Conservation (phyloP, 2,329 filamentous ascomycete genomes). For the Cytospora schulzeri region DNA sequence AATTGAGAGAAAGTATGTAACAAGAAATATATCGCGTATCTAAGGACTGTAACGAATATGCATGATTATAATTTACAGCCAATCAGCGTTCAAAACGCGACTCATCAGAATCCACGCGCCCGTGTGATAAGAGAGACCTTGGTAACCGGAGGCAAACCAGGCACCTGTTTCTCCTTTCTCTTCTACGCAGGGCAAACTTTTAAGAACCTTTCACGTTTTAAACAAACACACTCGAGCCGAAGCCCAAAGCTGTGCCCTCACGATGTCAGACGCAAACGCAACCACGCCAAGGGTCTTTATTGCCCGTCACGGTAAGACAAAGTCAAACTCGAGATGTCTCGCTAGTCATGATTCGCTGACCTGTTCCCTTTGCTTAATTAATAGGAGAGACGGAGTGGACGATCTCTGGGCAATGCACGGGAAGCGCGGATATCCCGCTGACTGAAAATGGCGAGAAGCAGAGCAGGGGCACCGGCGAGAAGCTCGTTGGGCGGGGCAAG, state of each 20-base stretch:
- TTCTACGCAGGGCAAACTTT: not conserved
- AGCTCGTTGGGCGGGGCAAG: constrained; percentile 51
- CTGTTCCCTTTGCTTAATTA: not conserved
- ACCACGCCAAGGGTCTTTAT: constrained; percentile 42
- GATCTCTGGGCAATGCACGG: constrained; percentile 49
- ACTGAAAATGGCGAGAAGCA: constrained; percentile 45
- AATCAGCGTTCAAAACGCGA: not conserved
- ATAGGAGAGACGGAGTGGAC: constrained; percentile 47
- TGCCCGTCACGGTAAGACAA: constrained; percentile 39
- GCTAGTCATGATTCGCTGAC: constrained; percentile 8
- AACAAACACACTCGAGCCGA: constrained; percentile 5
- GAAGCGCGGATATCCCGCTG: constrained; percentile 46
- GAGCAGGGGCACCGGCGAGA: constrained; percentile 45
- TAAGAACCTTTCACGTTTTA: not conserved
- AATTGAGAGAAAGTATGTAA: no score
- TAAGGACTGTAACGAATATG: no score
- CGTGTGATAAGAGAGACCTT: not conserved
- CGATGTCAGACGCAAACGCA: constrained; percentile 42
- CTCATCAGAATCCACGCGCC: not conserved
- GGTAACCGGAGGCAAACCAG: not conserved
- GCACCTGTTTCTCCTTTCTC: not conserved
- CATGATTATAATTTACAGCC: no score
- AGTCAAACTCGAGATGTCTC: constrained; percentile 4
- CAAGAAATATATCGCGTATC: no score
- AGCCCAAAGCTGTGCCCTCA: constrained; percentile 5